These are phyloP conservation scores for Aspergillus uvarum DNA, from an alignment of 2,329 filamentous ascomycete genomes.

Conservation along the genomic window DNA sequence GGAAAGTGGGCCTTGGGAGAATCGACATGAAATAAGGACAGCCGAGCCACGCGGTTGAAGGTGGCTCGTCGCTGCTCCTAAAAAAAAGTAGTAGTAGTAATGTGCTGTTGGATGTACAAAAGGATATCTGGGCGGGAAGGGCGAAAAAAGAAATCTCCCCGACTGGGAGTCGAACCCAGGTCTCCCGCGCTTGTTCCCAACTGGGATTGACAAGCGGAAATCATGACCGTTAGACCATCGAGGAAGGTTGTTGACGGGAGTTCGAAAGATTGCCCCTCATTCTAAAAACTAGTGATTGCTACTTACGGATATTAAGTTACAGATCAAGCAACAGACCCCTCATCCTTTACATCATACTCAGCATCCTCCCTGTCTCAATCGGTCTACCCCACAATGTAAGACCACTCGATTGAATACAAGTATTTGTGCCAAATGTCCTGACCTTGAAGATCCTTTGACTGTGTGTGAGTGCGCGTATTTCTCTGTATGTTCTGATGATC, in stretches of 20 bases:
- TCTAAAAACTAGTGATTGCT: too few relatives aligned
- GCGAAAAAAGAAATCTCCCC: slow-evolving; percentile 3
- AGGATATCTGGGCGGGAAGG: background rate
- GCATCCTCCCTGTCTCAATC: too few relatives aligned
- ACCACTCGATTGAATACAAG: background rate
- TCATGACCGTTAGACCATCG: slow-evolving; percentile 11
- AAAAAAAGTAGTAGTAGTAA: too few relatives aligned
- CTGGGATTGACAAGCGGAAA: slow-evolving; percentile 10
- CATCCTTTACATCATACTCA: background rate
- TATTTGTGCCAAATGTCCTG: background rate
- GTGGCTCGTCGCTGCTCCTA: background rate
- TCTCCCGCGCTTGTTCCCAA: slow-evolving; percentile 9
- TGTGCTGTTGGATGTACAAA: background rate
- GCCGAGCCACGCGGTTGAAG: background rate
- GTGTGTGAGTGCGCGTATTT: background rate
- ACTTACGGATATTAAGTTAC: background rate
- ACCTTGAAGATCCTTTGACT: background rate
- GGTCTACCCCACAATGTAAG: too few relatives aligned
- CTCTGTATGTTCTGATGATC: background rate
- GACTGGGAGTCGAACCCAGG: slow-evolving; percentile 11
- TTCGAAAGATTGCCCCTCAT: background rate
- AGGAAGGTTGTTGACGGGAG: background rate
- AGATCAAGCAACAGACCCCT: background rate
- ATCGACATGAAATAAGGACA: background rate
- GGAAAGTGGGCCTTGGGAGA: background rate